Evolutionary conservation across 2,329 filamentous ascomycete species (phyloP).

Genomic region (Pestalotiopsis sp.): DNA sequence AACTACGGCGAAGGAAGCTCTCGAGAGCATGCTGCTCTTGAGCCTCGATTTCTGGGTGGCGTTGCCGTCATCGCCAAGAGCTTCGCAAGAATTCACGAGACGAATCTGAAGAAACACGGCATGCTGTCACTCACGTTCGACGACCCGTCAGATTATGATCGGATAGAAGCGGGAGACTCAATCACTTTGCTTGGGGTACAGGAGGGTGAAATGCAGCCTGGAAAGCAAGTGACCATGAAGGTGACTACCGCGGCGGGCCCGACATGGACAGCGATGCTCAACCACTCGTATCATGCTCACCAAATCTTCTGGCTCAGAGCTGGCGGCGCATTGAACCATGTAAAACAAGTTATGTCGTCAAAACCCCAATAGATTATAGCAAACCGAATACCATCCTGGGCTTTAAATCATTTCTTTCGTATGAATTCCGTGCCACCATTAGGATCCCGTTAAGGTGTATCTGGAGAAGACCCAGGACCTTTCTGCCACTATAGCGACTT

Average conservation of each 20-base stretch:
- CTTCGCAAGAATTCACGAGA: conserved; percentile 99
- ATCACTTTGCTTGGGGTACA: conserved; percentile 72
- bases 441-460: too few relatives aligned
- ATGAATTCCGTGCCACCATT: too few relatives aligned
- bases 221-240: conserved; percentile 87
- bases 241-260: conserved; percentile 90
- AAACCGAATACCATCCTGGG: too few relatives aligned
- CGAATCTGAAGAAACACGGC: conserved; percentile 99
- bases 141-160: conserved; percentile 96
- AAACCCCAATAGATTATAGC: background rate
- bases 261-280: conserved; percentile 79
- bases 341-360: background rate
- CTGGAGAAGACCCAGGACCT: too few relatives aligned
- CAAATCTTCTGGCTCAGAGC: conserved; percentile 99
- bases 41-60: conserved; percentile 95
- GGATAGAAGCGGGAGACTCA: conserved; percentile 89
- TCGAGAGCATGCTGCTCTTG: conserved; percentile 96
- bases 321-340: conserved; percentile 82
- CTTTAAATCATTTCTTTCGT: too few relatives aligned
- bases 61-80: conserved; percentile 93
- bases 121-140: conserved; percentile 98
- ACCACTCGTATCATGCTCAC: conserved; percentile 96
- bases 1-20: conserved; percentile 99
- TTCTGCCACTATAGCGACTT: too few relatives aligned
- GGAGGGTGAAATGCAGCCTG: conserved; percentile 86